phyloP scores from a whole-genome alignment of 2,329 filamentous ascomycete species.

The Venturia nashicola region DNA sequence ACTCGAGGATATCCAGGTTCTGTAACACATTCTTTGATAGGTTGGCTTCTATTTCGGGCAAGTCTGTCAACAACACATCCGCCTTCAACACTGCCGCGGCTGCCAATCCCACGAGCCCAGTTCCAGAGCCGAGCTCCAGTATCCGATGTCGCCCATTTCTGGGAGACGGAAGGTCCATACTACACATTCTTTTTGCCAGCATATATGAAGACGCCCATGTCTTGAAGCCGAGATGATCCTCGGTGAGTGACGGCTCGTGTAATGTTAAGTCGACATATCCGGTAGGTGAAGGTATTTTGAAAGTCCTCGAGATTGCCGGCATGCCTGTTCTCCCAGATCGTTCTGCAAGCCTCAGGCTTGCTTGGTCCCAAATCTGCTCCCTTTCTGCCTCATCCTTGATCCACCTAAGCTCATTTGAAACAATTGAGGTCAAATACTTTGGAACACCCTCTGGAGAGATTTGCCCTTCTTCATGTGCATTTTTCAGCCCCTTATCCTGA shows the following conservation, averaged over 20 bases:
- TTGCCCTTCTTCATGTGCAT: slow-evolving; percentile 19
- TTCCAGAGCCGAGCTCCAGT: slow-evolving; percentile 81
- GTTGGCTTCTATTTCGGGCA: slow-evolving; percentile 74
- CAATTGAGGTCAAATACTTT: slow-evolving; percentile 56
- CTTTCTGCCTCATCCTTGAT: slow-evolving; percentile 52
- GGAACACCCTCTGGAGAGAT: slow-evolving; percentile 39
- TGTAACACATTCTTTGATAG: slow-evolving; percentile 57
- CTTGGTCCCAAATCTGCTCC: slow-evolving; percentile 64
- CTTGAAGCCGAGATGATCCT: slow-evolving; percentile 81
- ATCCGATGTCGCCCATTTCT: slow-evolving; percentile 19
- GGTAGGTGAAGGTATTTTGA: slow-evolving; percentile 38
- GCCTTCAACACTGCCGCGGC: slow-evolving; percentile 60
- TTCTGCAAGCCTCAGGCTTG: slow-evolving; percentile 70
- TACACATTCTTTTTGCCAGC: slow-evolving; percentile 57
- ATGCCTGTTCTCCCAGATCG: slow-evolving; percentile 67
- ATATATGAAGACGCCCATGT: slow-evolving; percentile 91
- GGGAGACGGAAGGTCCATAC: slow-evolving; percentile 17
- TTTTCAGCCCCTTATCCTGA: slow-evolving; percentile 12
- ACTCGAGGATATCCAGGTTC: slow-evolving; percentile 47
- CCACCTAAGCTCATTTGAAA: slow-evolving; percentile 57
- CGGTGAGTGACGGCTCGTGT: slow-evolving; percentile 76
- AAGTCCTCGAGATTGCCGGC: slow-evolving; percentile 49
- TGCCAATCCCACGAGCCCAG: slow-evolving; percentile 78
- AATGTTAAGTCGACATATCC: slow-evolving; percentile 53
- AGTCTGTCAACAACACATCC: slow-evolving; percentile 64